These are phyloP conservation scores for Meira nashicola DNA, from an alignment of 1,284 basidiomycete species.

Conservation along the genomic window DNA sequence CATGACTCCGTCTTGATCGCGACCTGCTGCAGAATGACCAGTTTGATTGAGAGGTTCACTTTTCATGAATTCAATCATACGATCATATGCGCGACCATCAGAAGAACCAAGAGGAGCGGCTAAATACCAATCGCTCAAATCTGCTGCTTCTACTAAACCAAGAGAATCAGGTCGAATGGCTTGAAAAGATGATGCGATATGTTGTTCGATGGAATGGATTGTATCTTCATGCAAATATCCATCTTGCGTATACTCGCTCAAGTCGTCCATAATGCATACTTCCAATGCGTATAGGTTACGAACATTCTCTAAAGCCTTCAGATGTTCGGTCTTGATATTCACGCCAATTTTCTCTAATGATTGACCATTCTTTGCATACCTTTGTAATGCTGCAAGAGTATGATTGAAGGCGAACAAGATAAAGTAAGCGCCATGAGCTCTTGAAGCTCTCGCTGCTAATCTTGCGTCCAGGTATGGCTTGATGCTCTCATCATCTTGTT, in stretches of 20 bases:
- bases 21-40: slow-evolving; percentile 23
- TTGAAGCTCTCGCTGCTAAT: slow-evolving; percentile 29
- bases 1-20: slow-evolving; percentile 35
- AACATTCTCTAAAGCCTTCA: slow-evolving; percentile 6
- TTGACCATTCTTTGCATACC: too few relatives aligned
- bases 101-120: slow-evolving; percentile 33
- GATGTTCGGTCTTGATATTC: neutral
- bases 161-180: slow-evolving; percentile 22
- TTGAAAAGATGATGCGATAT: neutral
- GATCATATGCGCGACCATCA: slow-evolving; percentile 34
- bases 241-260: slow-evolving; percentile 14
- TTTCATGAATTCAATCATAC: slow-evolving; percentile 44
- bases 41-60: slow-evolving; percentile 36
- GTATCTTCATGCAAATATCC: neutral
- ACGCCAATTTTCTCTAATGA: neutral
- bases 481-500: slow-evolving; percentile 9
- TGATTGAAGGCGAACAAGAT: slow-evolving; percentile 24
- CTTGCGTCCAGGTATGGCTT: slow-evolving; percentile 27
- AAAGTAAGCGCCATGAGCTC: slow-evolving; percentile 27
- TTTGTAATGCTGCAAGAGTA: slow-evolving; percentile 6
- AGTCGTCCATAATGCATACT: slow-evolving; percentile 26
- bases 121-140: slow-evolving; percentile 44
- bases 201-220: neutral
- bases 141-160: slow-evolving; percentile 33
- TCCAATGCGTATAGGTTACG: slow-evolving; percentile 25